Base-by-base conservation (phyloP, 495 filamentous ascomycete species). In the Daldinia bambusicola region DNA sequence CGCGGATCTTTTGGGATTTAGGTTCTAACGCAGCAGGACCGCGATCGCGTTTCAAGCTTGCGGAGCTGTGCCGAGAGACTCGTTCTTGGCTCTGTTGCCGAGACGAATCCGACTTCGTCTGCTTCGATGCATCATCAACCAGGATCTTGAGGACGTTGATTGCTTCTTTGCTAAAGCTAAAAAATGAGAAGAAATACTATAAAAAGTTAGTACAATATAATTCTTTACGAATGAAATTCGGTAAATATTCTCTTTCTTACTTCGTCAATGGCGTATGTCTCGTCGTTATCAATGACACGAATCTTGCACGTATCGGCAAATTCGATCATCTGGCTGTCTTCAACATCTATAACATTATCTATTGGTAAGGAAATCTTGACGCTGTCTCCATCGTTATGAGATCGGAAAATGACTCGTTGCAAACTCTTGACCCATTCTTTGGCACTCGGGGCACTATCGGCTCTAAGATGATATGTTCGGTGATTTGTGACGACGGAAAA, bases 341-440 rank as follows among this genome's bases (percentile, higher is more conserved):
- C 96, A 56, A 98, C 87, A 71, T 97, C 95, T 61, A 98, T 91
- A 14, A 98, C 86, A 72, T 95, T 97, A 51, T 90, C 87, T 18
- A 96, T 90, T 6, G 95, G 94, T 16, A 98, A 84, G 2, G 91
- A 95, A 18, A 99, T 94, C 81, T 99, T 99, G 76, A 99, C 92
- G 75, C 94, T 97, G 73, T 98, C 94, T 7, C 95, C 94, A 56
- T 97, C 96, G 74, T 99, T 99, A 79, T 95, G 93, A 0, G 94
- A 94, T 56, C 94, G 87, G 74, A 98, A 98, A 48, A 99, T 98
- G 63, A 97, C 93, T 61, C 95, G 91, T 70, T 97, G 95, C 22
- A 99, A 83, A 41, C 92, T 87, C 78, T 95, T 96, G 43, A 98
- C 95, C 95, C 95, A 99, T 84, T 98, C 96, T 76, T 94, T 97